phyloP scores from a whole-genome alignment of 2,329 filamentous ascomycete genomes.

The Aschersonia sp. region DNA sequence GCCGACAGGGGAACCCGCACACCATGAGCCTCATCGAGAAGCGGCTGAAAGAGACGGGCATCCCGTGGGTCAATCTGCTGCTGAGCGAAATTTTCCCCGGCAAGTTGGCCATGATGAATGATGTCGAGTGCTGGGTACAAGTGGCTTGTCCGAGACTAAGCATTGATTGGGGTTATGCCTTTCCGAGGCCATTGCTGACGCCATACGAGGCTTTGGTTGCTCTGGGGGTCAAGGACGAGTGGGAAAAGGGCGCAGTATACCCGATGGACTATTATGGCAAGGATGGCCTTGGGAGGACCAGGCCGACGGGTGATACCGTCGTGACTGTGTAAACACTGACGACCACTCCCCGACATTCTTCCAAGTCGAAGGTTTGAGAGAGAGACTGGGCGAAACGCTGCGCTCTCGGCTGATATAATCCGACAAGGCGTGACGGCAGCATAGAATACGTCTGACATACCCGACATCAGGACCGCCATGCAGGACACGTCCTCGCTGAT shows the following conservation, averaged over 20 bases:
- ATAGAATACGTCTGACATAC: too few relatives aligned
- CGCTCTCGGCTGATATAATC: too few relatives aligned
- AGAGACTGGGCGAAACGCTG: too few relatives aligned
- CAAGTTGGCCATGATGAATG: slow-evolving; percentile 82
- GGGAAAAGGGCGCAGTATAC: slow-evolving; percentile 50
- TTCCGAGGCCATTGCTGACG: slow-evolving; percentile 73
- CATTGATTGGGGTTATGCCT: slow-evolving; percentile 98
- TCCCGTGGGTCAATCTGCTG: slow-evolving; percentile 73
- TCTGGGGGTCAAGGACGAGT: slow-evolving; percentile 66
- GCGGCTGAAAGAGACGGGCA: slow-evolving; percentile 53
- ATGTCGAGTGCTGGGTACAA: slow-evolving; percentile 97
- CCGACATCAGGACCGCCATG: too few relatives aligned
- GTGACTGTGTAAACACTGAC: neutral
- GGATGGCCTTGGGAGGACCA: slow-evolving; percentile 77
- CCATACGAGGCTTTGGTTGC: slow-evolving; percentile 91
- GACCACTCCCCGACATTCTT: too few relatives aligned
- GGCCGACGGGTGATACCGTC: slow-evolving; percentile 16
- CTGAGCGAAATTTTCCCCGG: slow-evolving; percentile 94
- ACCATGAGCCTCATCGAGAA: slow-evolving; percentile 79
- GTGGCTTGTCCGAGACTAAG: slow-evolving; percentile 92
- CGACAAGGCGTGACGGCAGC: too few relatives aligned
- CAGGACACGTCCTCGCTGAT: too few relatives aligned
- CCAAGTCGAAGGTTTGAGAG: too few relatives aligned
- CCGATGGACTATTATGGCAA: slow-evolving; percentile 98
- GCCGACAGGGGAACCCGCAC: slow-evolving; percentile 88